phyloP scores from a whole-genome alignment of 75 land plant species.

The Picea sitchensis region DNA sequence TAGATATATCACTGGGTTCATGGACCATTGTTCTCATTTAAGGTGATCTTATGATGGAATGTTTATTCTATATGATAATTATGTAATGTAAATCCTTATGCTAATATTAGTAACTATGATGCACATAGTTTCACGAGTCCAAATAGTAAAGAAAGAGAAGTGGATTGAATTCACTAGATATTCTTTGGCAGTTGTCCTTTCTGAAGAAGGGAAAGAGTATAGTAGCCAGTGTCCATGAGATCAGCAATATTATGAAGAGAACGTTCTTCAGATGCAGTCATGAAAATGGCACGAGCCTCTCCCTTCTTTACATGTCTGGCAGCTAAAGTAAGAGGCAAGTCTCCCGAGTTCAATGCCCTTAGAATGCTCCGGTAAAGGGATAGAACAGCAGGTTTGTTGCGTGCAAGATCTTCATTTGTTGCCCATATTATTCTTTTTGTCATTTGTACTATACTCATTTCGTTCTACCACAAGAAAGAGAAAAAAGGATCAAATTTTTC shows the following conservation, averaged over 20 bases:
- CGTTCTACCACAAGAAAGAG: too few relatives aligned
- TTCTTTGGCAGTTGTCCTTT: slow-evolving; percentile 37
- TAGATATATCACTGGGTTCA: too few relatives aligned
- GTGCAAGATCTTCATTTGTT: slow-evolving; percentile 69
- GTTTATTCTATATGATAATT: too few relatives aligned
- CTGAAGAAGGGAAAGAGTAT: slow-evolving; percentile 54
- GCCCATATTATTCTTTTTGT: slow-evolving; percentile 60
- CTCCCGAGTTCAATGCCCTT: slow-evolving; percentile 44
- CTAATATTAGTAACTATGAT: too few relatives aligned
- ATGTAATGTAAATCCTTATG: too few relatives aligned
- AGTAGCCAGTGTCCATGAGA: slow-evolving; percentile 52
- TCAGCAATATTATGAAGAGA: slow-evolving; percentile 59
- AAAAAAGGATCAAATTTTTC: too few relatives aligned
- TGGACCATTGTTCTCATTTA: too few relatives aligned
- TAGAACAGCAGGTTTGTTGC: slow-evolving; percentile 37
- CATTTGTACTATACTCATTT: slow-evolving; percentile 4
- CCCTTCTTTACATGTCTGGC: slow-evolving; percentile 60
- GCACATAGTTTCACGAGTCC: too few relatives aligned
- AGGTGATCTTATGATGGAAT: too few relatives aligned
- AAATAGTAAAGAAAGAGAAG: too few relatives aligned
- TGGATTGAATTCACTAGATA: not conserved
- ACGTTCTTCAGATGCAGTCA: slow-evolving; percentile 41
- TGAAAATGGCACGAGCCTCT: slow-evolving; percentile 50
- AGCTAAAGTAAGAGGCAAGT: slow-evolving; percentile 44
- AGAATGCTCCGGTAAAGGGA: slow-evolving; percentile 55